Evolutionary conservation across 176 grass and related monocot species (phyloP), one percentile per base, ranked within the genome.

Genomic region (Bothriochloa decipiens): DNA sequence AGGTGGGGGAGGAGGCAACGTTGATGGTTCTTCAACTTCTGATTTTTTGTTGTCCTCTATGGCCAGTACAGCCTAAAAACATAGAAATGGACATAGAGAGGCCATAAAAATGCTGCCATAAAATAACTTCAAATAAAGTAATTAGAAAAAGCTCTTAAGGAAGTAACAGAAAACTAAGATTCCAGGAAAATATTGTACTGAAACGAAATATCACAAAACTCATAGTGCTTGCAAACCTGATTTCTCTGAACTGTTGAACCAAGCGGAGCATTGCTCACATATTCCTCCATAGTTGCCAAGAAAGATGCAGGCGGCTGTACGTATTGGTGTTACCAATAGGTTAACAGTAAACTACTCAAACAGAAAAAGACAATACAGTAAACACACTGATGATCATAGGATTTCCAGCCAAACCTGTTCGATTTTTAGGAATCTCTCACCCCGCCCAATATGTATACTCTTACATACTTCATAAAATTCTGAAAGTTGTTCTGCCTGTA

Each of bases 391-490:
- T 4, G 15, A 78, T 23, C 26, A 20, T 42, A 20, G 13, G 55
- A 62, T 46, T 45, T 39, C 66, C 8, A 84, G 67, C 9, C 69
- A 45, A 78, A 94, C 96, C 96, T 95, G 91, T 70, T 98, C 93
- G 4, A 95, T 86, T 92, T 78, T 95, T 79, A 94, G 75, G 32
- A 90, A 89, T 50, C 68, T 94, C 71, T 95, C 95, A 79, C 91
- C 91, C 68, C 91, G 87, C 29, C 91, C 89, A 35, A 95, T 92
- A 85, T 98, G 91, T 81, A 95, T 91, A 53, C 62, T 92, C 87
- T 91, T 98, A 75, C 96, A 98, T 6, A 95, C 75, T 72, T 91
- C 93, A 72, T 98, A 95, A 80, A 98, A 98, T 86, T 92, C 91
- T 61, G 96, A 98, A 84, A 98, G 87, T 85, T 85, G 89, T 63